These are phyloP conservation scores for Epichloe glyceriae DNA, from an alignment of 2,329 filamentous ascomycete genomes.

Conservation along the genomic window DNA sequence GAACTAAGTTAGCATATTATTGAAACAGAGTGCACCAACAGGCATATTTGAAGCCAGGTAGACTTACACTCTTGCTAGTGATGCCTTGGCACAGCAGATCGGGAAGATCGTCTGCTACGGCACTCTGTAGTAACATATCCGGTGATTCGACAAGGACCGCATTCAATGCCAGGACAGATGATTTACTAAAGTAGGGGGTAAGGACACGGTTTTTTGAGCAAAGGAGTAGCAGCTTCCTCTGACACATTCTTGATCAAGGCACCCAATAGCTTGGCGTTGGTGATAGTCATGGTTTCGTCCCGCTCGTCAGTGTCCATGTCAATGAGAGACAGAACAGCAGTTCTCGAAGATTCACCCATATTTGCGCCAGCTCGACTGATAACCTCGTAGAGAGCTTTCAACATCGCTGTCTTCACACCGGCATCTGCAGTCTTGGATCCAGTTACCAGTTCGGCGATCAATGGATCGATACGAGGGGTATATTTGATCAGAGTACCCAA, in stretches of 20 bases:
- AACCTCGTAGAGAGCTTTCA: slow-evolving; percentile 92
- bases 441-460: slow-evolving; percentile 86
- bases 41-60: slow-evolving; percentile 8
- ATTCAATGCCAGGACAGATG: slow-evolving; percentile 79
- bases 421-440: slow-evolving; percentile 78
- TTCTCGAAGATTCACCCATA: slow-evolving; percentile 84
- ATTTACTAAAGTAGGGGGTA: slow-evolving; percentile 58
- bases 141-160: slow-evolving; percentile 75
- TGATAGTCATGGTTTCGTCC: slow-evolving; percentile 70
- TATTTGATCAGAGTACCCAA: slow-evolving; percentile 91
- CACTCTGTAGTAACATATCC: slow-evolving; percentile 49
- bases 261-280: slow-evolving; percentile 79
- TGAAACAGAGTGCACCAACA: background rate
- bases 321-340: slow-evolving; percentile 77
- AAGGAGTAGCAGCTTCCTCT: slow-evolving; percentile 46
- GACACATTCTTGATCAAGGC: slow-evolving; percentile 81
- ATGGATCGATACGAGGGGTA: slow-evolving; percentile 86
- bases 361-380: slow-evolving; percentile 87
- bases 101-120: slow-evolving; percentile 60
- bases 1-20: slow-evolving; percentile 1
- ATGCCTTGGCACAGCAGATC: slow-evolving; percentile 73
- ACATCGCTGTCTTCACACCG: slow-evolving; percentile 88
- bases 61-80: slow-evolving; percentile 55
- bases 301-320: slow-evolving; percentile 69
- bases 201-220: slow-evolving; percentile 64